Evolutionary conservation across 2,329 filamentous ascomycete species (phyloP), one percentile per base, ranked within the genome.

Genomic region (Botrytis deweyae): DNA sequence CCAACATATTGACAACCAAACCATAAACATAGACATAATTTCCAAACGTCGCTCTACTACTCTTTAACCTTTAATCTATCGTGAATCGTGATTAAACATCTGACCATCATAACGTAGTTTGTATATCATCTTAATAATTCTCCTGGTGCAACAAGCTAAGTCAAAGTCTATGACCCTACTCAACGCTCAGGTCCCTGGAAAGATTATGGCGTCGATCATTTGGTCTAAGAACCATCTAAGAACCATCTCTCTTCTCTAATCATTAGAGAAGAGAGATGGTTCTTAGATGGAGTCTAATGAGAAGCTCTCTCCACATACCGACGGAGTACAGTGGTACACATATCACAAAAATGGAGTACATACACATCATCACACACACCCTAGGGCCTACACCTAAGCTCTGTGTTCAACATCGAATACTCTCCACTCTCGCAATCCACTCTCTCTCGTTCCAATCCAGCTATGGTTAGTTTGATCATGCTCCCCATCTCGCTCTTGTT

Each of bases 281-380:
- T n/a, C n/a, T n/a, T n/a, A n/a, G n/a, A n/a, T n/a, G n/a, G n/a
- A n/a, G n/a, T 29, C 18, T 40, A 67, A 67, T 52, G 36, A 67
- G 33, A 67, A 67, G 65, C 36, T 40, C 33, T 67, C 65, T 33
- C 65, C 65, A 67, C 65, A 67, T 46, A 18, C 49, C 12, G 49
- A 55, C 25, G 52, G 52, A 55, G 52, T 29, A 29, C 52, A 55
- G 52, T 55, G 25, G 49, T n/a, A 16, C 49, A 52, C 25, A n/a
- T 52, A 52, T n/a, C 49, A 52, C 49, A n/a, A 52, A 55, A 55
- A 55, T 55, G 49, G 49, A 55, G 49, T 44, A 66, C 65, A 64
- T 16, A 55, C 62, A 64, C 25, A 64, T 42, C 61, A 67, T 66
- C 64, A 67, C 64, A 67, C 64, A n/a, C 62, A 64, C 62, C 22